These are phyloP conservation scores for Apiotrichum siamense DNA, from an alignment of 1,284 basidiomycete species.

Conservation along the genomic window DNA sequence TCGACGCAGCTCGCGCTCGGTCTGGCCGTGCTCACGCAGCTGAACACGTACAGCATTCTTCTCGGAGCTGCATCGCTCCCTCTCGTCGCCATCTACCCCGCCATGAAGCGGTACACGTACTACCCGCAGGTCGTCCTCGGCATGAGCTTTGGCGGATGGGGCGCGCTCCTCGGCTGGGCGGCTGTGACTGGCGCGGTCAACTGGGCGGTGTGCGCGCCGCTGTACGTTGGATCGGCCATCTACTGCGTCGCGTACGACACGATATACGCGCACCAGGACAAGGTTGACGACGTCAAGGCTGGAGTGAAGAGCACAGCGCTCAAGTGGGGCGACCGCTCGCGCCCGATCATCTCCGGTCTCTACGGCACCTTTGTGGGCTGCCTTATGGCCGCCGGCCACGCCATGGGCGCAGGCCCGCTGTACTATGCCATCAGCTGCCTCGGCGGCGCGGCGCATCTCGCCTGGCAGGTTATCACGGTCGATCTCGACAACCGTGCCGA, in stretches of 20 bases:
- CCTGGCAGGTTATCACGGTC: slow-evolving; percentile 69
- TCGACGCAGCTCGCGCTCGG: slow-evolving; percentile 76
- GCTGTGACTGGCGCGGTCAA: slow-evolving; percentile 77
- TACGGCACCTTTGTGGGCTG: slow-evolving; percentile 68
- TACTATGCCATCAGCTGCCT: slow-evolving; percentile 71
- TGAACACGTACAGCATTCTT: slow-evolving; percentile 92
- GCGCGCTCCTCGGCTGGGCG: slow-evolving; percentile 91
- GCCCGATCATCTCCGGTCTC: slow-evolving; percentile 68
- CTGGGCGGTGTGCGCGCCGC: slow-evolving; percentile 76
- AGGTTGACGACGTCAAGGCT: slow-evolving; percentile 77
- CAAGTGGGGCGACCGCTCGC: slow-evolving; percentile 72
- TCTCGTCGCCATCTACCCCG: slow-evolving; percentile 81
- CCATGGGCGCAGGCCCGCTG: slow-evolving; percentile 66
- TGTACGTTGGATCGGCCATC: slow-evolving; percentile 79
- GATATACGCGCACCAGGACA: slow-evolving; percentile 98
- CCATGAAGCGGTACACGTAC: slow-evolving; percentile 96
- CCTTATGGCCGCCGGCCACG: slow-evolving; percentile 69
- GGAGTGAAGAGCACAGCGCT: slow-evolving; percentile 94
- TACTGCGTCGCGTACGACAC: slow-evolving; percentile 98
- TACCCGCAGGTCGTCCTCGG: slow-evolving; percentile 95
- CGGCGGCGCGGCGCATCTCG: slow-evolving; percentile 70
- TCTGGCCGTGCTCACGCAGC: slow-evolving; percentile 79
- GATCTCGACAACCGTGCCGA: slow-evolving; percentile 73
- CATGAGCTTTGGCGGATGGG: slow-evolving; percentile 97
- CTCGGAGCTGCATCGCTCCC: slow-evolving; percentile 86